These are phyloP conservation scores for Tetrahymena elliotti DNA, from an alignment of 73 alveolate genomes.

Conservation along the genomic window DNA sequence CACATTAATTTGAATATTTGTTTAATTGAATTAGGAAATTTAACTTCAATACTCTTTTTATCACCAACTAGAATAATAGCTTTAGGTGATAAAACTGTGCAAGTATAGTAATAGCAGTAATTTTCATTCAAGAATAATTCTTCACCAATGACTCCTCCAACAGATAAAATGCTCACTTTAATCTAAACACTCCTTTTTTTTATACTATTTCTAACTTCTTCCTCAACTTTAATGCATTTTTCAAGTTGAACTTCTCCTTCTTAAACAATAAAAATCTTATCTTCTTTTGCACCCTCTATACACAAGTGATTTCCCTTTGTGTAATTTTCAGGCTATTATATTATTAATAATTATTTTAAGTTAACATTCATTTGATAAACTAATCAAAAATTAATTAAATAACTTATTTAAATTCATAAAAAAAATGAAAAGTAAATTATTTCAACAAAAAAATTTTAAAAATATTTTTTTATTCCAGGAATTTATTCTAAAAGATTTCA, in stretches of 20 bases:
- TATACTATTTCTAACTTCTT: background rate
- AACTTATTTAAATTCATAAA: background rate
- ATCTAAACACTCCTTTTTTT: background rate
- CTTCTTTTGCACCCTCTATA: background rate
- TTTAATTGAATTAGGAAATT: background rate
- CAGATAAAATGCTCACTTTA: background rate
- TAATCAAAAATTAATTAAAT: too few relatives aligned
- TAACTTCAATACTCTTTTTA: background rate
- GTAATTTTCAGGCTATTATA: background rate
- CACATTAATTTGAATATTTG: background rate
- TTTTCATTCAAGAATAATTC: background rate
- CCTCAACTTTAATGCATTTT: background rate
- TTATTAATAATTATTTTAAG: background rate
- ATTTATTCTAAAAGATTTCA: too few relatives aligned
- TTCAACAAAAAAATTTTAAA: too few relatives aligned
- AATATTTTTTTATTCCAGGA: too few relatives aligned
- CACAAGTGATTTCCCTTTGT: background rate
- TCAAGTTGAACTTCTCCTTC: background rate
- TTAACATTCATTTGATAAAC: background rate
- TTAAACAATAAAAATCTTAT: background rate
- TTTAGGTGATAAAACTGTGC: background rate
- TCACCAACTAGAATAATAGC: background rate
- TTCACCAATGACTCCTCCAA: background rate
- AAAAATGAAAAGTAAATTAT: too few relatives aligned
- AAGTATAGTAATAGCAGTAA: background rate